Conservation (phyloP, 371 early-diverging fungal genomes). For the Circinella minor region DNA sequence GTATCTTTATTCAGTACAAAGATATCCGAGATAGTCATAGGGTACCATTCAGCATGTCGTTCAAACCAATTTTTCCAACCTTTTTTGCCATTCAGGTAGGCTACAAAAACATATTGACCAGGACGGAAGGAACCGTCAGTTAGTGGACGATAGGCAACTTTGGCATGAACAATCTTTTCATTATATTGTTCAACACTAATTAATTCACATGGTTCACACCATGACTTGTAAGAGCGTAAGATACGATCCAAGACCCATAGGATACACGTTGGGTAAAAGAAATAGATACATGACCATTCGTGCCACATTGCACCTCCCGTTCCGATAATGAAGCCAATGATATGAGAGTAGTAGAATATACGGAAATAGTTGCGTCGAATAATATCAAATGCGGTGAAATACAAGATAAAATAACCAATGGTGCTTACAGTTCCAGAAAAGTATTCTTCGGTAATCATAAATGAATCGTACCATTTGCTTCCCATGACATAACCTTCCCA, state of each 20-base stretch:
- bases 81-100: constrained; percentile 25
- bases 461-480: constrained; percentile 15
- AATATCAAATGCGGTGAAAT: constrained; percentile 37
- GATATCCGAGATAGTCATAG: constrained; percentile 46
- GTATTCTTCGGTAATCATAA: constrained; percentile 36
- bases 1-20: constrained; percentile 18
- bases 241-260: constrained; percentile 44
- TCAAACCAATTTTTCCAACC: constrained; percentile 8
- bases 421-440: constrained; percentile 40
- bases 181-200: constrained; percentile 30
- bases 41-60: constrained; percentile 44
- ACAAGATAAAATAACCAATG: constrained; percentile 42
- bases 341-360: constrained; percentile 45
- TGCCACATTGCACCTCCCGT: constrained; percentile 42
- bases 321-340: constrained; percentile 36
- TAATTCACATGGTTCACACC: constrained; percentile 17
- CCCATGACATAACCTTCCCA: constrained; percentile 4
- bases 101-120: constrained; percentile 48
- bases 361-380: constrained; percentile 47
- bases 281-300: constrained; percentile 40
- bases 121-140: constrained; percentile 27
- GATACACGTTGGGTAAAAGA: constrained; percentile 38
- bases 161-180: constrained; percentile 34
- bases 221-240: constrained; percentile 43
- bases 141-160: constrained; percentile 30